These are phyloP conservation scores for Podila horticola DNA, from an alignment of 192 early-diverging fungal species.

Conservation along the genomic window DNA sequence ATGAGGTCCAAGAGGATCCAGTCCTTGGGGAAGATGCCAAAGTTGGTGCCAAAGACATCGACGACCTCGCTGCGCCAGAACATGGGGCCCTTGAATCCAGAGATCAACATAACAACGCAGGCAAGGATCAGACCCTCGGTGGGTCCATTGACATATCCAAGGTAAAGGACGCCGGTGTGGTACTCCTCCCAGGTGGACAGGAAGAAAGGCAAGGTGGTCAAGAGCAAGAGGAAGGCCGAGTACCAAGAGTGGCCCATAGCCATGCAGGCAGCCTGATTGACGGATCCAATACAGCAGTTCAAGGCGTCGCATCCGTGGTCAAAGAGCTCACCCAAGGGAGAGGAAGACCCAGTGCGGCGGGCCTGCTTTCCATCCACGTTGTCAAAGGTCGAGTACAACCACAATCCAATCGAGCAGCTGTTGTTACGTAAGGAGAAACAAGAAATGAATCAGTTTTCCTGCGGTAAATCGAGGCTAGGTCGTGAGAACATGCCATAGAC, in stretches of 20 bases:
- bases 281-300: conserved; percentile 80
- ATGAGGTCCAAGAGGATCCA: conserved; percentile 55
- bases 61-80: conserved; percentile 41
- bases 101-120: conserved; percentile 71
- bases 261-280: conserved; percentile 80
- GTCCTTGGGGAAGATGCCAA: conserved; percentile 54
- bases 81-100: conserved; percentile 71
- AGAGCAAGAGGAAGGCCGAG: conserved; percentile 66
- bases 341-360: conserved; percentile 78
- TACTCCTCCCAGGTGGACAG: conserved; percentile 92
- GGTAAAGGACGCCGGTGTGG: conserved; percentile 86
- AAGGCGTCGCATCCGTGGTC: conserved; percentile 90
- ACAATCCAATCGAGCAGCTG: conserved; percentile 81
- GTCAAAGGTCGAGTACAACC: conserved; percentile 92
- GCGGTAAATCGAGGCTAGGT: neutral
- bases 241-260: conserved; percentile 77
- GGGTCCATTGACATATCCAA: conserved; percentile 87
- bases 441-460: neutral
- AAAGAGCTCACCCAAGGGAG: conserved; percentile 86
- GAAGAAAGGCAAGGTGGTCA: conserved; percentile 82
- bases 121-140: conserved; percentile 84
- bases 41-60: conserved; percentile 41
- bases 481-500: conserved; percentile 6
- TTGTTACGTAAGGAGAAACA: neutral
- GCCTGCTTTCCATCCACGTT: conserved; percentile 91